Percentiles rank a stretch among this genome's conserved stretches.
Conservation (phyloP, 2,329 filamentous ascomycete species). For the Fusarium chlamydosporum region DNA sequence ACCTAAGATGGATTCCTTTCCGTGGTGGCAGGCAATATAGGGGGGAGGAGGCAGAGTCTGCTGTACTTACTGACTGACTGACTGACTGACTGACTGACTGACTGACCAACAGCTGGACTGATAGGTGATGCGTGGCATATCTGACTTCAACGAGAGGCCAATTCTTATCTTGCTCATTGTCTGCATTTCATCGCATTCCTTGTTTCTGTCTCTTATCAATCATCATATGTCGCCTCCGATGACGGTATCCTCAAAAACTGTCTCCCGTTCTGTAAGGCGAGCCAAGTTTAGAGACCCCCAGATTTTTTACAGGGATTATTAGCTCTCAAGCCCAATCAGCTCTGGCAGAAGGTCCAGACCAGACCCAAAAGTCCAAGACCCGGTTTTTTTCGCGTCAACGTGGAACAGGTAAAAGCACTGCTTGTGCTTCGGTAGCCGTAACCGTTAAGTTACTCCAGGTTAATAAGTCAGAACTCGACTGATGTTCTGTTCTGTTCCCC, state of each 20-base stretch:
- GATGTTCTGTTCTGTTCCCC: slow-evolving; percentile 26
- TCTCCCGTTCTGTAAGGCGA: slow-evolving; percentile 34
- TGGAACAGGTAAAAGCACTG: slow-evolving; percentile 22
- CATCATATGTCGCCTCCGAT: slow-evolving; percentile 37
- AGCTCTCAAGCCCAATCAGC: slow-evolving; percentile 35
- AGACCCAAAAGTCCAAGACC: slow-evolving; percentile 33
- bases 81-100: no score
- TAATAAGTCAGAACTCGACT: slow-evolving; percentile 21
- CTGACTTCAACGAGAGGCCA: not conserved
- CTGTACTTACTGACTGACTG: not conserved
- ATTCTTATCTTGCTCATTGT: not conserved
- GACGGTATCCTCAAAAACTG: slow-evolving; percentile 24
- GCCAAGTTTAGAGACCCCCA: slow-evolving; percentile 37
- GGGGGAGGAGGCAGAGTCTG: not conserved
- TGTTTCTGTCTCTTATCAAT: slow-evolving; percentile 35
- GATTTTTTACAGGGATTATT: slow-evolving; percentile 41
- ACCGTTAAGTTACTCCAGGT: slow-evolving; percentile 39
- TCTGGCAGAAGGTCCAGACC: slow-evolving; percentile 25
- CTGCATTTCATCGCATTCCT: slow-evolving; percentile 6
- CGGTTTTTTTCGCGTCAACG: slow-evolving; percentile 45
- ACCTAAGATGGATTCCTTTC: not conserved
- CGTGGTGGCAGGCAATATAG: slow-evolving; percentile 12
- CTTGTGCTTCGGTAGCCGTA: slow-evolving; percentile 36
- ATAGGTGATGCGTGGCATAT: not conserved
- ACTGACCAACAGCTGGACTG: not conserved